These are phyloP conservation scores for Globisporangium rhizosaccharum DNA, from an alignment of 352 stramenopile genomes.

Conservation along the genomic window DNA sequence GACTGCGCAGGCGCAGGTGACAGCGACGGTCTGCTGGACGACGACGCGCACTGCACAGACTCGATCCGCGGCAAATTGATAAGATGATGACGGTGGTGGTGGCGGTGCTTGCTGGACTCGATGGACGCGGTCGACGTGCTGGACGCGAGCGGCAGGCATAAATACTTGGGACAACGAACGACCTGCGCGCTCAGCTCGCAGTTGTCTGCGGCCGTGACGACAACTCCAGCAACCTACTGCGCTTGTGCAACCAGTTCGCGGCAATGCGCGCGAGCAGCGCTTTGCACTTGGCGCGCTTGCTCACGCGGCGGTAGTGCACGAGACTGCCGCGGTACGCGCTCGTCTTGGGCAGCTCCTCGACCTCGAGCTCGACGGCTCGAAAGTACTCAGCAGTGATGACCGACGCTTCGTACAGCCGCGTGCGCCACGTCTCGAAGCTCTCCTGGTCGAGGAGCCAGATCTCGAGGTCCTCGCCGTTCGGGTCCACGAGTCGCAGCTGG, in stretches of 20 bases:
- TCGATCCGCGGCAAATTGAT: neutral
- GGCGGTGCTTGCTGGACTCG: neutral
- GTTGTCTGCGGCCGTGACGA: neutral
- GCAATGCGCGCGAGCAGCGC: constrained; percentile 36
- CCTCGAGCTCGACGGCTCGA: constrained; percentile 45
- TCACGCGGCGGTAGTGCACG: constrained; percentile 48
- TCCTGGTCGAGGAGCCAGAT: constrained; percentile 59
- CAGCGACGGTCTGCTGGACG: too few species aligned
- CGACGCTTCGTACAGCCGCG: constrained; percentile 55
- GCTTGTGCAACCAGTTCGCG: constrained; percentile 31
- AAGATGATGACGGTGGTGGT: neutral
- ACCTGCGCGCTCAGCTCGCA: neutral
- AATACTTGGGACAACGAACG: neutral
- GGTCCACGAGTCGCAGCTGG: constrained; percentile 62
- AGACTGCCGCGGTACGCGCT: constrained; percentile 68
- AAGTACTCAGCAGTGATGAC: constrained; percentile 64
- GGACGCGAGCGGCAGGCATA: neutral
- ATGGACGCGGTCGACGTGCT: neutral
- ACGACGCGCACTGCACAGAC: too few species aligned
- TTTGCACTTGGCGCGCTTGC: constrained; percentile 45
- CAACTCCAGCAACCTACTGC: neutral
- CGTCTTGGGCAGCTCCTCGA: constrained; percentile 45
- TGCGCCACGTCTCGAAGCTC: constrained; percentile 43
- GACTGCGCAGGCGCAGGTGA: too few species aligned
- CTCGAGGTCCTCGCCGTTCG: constrained; percentile 71